Conservation (phyloP, 257 asterid genomes). For the Verbascum thapsus region DNA sequence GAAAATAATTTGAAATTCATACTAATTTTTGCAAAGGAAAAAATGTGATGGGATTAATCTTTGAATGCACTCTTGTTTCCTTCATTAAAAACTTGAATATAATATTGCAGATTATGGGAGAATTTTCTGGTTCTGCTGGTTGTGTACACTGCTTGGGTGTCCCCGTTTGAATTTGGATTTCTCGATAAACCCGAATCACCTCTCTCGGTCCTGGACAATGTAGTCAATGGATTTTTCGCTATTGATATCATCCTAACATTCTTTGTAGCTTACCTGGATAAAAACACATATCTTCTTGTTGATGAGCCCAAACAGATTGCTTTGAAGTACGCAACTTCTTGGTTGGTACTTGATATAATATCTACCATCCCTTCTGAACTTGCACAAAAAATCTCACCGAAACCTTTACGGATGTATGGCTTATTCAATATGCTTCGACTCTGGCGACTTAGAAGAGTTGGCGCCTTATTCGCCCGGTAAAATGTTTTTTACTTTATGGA, state of each 20-base stretch:
- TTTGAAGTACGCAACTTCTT: conserved; percentile 52
- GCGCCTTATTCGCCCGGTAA: conserved; percentile 82
- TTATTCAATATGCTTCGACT: conserved; percentile 85
- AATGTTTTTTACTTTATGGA: no score
- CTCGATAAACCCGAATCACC: conserved; percentile 48
- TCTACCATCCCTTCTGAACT: conserved; percentile 83
- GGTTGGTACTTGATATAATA: conserved; percentile 70
- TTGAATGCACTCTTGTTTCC: not conserved
- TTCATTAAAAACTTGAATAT: conserved; percentile 19
- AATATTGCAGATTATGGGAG: conserved; percentile 69
- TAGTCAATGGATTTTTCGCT: conserved; percentile 79
- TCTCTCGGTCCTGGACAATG: conserved; percentile 62
- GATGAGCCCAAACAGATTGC: conserved; percentile 65
- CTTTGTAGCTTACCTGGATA: conserved; percentile 83
- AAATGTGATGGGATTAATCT: not conserved
- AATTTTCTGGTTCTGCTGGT: conserved; percentile 70
- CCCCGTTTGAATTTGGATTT: conserved; percentile 90
- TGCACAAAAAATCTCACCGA: conserved; percentile 59
- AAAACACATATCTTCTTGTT: conserved; percentile 59
- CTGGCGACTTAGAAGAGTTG: conserved; percentile 89
- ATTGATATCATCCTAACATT: conserved; percentile 82
- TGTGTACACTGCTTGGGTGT: conserved; percentile 89
- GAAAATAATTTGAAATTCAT: not conserved
- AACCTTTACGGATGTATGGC: conserved; percentile 59
- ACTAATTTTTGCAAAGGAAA: not conserved